A percentile compares a stretch with the other conserved stretches of the same genome.
Conservation (phyloP, 345 rosid genomes). For the Schrenkiella parvula region DNA sequence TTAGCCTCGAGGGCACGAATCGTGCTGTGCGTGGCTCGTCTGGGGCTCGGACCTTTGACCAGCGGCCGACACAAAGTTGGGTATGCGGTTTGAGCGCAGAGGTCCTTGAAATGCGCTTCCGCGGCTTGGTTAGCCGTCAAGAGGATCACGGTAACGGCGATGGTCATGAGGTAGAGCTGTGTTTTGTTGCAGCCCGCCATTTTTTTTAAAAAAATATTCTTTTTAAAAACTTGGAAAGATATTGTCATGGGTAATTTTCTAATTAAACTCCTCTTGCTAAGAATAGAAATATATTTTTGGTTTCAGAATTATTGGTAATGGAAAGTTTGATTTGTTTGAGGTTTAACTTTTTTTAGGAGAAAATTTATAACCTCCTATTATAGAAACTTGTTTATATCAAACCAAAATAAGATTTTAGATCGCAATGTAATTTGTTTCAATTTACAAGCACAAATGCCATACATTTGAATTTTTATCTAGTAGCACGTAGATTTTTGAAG, state of each 20-base stretch:
- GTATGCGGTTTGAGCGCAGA: slow-evolving; percentile 27
- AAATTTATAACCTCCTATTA: too few relatives aligned
- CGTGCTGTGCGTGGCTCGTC: slow-evolving; percentile 19
- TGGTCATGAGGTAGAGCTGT: background rate
- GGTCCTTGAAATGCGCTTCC: background rate
- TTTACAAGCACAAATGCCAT: too few relatives aligned
- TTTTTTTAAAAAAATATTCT: background rate
- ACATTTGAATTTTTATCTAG: too few relatives aligned
- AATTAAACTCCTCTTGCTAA: background rate
- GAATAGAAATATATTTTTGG: slow-evolving; percentile 3
- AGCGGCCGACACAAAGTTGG: slow-evolving; percentile 21
- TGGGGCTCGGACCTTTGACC: slow-evolving; percentile 15
- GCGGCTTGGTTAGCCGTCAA: background rate
- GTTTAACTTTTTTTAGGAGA: slow-evolving; percentile 25
- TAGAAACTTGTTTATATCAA: too few relatives aligned
- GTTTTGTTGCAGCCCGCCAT: slow-evolving; percentile 25
- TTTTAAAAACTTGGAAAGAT: background rate
- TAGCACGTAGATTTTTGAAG: too few relatives aligned
- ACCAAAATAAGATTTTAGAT: too few relatives aligned
- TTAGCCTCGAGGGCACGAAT: slow-evolving; percentile 17
- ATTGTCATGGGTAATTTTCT: background rate
- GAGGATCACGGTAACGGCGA: slow-evolving; percentile 1
- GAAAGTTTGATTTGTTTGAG: background rate
- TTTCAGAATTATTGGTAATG: slow-evolving; percentile 4
- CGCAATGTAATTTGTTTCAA: too few relatives aligned